phyloP scores from a whole-genome alignment of 331 rosid genomes.

The Spiraea crenata region DNA sequence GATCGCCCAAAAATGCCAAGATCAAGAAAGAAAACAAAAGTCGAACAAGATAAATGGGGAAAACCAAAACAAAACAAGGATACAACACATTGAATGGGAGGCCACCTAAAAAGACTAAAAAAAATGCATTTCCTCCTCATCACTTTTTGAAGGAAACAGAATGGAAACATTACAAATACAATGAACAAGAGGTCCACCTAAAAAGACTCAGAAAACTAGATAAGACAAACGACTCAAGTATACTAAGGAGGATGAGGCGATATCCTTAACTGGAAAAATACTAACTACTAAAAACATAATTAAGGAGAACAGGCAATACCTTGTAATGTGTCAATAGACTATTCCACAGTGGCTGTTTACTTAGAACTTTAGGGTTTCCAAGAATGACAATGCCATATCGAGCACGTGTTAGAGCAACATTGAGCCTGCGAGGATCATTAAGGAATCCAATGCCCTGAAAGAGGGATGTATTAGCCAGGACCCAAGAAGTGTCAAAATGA shows the following conservation, averaged over 20 bases:
- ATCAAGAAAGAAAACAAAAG: background rate
- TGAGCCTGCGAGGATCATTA: conserved; percentile 96
- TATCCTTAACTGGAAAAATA: too few species aligned
- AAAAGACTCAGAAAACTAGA: background rate
- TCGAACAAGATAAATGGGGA: background rate
- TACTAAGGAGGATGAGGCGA: too few species aligned
- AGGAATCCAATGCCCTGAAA: conserved; percentile 95
- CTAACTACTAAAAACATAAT: background rate
- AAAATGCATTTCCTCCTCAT: too few species aligned
- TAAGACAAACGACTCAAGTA: background rate
- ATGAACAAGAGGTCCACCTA: background rate
- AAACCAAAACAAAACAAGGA: background rate
- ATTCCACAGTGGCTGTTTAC: conserved; percentile 99
- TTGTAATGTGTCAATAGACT: conserved; percentile 92
- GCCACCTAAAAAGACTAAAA: too few species aligned
- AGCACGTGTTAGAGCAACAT: conserved; percentile 97
- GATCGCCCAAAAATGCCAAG: background rate
- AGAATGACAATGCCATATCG: conserved; percentile 97
- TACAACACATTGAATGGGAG: too few species aligned
- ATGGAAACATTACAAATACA: background rate
- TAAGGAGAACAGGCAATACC: conserved; percentile 45
- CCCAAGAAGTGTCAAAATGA: background rate
- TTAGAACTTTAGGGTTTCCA: conserved; percentile 96
- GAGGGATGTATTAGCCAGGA: conserved; percentile 25
- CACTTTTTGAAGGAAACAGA: background rate